Base-by-base conservation (phyloP, 1,139 yeast genomes). In the Blastobotrys serpentis region DNA sequence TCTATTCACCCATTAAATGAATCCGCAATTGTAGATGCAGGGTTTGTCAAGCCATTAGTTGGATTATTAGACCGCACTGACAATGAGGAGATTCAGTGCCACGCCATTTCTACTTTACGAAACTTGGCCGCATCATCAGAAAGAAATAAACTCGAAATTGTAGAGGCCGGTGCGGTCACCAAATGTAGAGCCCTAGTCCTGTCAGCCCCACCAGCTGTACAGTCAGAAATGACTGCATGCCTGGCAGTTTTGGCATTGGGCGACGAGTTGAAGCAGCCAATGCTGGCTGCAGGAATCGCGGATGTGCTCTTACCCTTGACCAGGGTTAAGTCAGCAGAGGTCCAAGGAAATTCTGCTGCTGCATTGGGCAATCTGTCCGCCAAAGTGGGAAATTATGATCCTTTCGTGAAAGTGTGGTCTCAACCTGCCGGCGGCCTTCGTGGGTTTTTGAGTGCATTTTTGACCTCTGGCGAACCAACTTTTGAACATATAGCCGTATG, bases 311-410 rank as follows among this genome's bases (percentile, higher is more conserved):
- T 92, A 55, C 98, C 98, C 19, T 77, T 94, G 65, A 92, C 98
- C 2, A 82, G 81, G 59, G 85, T 95, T 43, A 79, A 79, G 53
- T 89, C 90, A 64, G 87, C 92, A 53, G 98, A 92, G 70, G 98
- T 92, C 14, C 94, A 96, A 68, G 99, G 99, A 49, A 92, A 94
- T 67, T 86, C 96, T 2, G 98, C 98, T 17, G 98, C 98, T 25
- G 98, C 99, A 1, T 77, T 92, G 58, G 99, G 98, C 17, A 92
- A 92, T 65, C 74, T 92, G 59, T 89, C 97, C 58, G 88, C 97
- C 7, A 81, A 96, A 68, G 89, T 92, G 32, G 79, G 79, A 59
- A 88, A 85, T 56, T 92, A 90, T 67, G 79, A 81, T 55, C 84
- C 85, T 56, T 87, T 94, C 55, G 77, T 89, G 52, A 77, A 79